phyloP scores from a whole-genome alignment of 140 eudicot species.

The Ambrosia hybrid region DNA sequence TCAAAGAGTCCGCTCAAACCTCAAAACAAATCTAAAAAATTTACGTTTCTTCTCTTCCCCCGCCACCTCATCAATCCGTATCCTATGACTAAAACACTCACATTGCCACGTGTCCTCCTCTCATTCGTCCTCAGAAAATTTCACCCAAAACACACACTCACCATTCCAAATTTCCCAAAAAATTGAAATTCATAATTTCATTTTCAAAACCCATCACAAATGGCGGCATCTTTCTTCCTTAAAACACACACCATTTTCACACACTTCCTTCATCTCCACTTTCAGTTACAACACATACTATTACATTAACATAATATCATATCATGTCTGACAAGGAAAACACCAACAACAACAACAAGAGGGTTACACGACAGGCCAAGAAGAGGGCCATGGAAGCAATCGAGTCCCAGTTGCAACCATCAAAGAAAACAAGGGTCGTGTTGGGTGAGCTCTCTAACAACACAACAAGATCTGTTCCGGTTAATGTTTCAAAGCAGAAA shows the following conservation, averaged over 20 bases:
- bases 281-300: too few relatives aligned
- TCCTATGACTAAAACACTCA: neutral
- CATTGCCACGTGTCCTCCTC: constrained; percentile 2
- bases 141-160: constrained; percentile 1
- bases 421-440: constrained; percentile 64
- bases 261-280: neutral
- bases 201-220: constrained; percentile 23
- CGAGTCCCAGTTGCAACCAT: constrained; percentile 36
- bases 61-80: constrained; percentile 38
- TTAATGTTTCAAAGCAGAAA: constrained; percentile 19
- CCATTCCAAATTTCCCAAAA: too few relatives aligned
- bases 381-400: constrained; percentile 59
- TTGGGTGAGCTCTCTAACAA: constrained; percentile 67
- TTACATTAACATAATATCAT: too few relatives aligned
- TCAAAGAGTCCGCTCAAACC: constrained; percentile 15
- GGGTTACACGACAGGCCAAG: constrained; percentile 65
- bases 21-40: too few relatives aligned
- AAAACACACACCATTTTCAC: constrained; percentile 22
- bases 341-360: constrained; percentile 16
- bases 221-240: constrained; percentile 44
- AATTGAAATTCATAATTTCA: constrained; percentile 15
- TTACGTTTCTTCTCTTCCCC: neutral
- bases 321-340: constrained; percentile 61
- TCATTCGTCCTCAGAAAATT: constrained; percentile 9
- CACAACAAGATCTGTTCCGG: constrained; percentile 9